Evolutionary conservation across 2,329 filamentous ascomycete species (phyloP), one percentile per base, ranked within the genome.

Genomic region (Cryoendolithus antarcticus): DNA sequence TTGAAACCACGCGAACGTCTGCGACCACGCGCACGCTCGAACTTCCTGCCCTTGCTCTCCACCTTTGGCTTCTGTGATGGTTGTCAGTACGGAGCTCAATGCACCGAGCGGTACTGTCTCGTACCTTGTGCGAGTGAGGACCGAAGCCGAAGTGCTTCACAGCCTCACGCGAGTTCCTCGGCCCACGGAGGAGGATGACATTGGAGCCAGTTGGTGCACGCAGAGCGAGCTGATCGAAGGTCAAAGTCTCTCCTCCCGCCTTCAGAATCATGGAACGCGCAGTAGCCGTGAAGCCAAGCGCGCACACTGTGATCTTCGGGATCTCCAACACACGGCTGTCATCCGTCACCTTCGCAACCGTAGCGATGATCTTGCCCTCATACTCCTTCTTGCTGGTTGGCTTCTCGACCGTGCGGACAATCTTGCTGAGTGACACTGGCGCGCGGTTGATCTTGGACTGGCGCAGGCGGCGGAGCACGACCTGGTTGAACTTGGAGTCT

Each of bases 141-240:
- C 91, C 93, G 59, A 98, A 83, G 65, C 93, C 91, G 65, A 98
- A 98, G 75, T 98, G 93, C 83, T 93, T 96, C 68, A 96, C 74
- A 49, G 91, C 85, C 80, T 98, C 91, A 65, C 91, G 82, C 58
- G 86, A 69, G 72, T 96, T 96, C 86, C 95, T 98, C 69, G 91
- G 88, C 52, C 91, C 91, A 67, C 91, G 85, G 65, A 98, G 82
- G 60, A 96, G 80, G 58, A 98, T 75, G 53, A 91, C 96, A 80
- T 96, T 95, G 73, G 81, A 80, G 61, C 91, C 91, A 56, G 89
- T 98, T 53, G 91, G 91, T 58, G 88, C 81, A 63, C 89, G 82
- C 61, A 94, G 80, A 56, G 91, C 91, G 56, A 98, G 80, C 77
- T 98, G 89, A 66, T 98, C 91, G 60, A 98, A 77, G 57, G 91